phyloP scores from a whole-genome alignment of 192 early-diverging fungal genomes.

The Coemansia sp. region DNA sequence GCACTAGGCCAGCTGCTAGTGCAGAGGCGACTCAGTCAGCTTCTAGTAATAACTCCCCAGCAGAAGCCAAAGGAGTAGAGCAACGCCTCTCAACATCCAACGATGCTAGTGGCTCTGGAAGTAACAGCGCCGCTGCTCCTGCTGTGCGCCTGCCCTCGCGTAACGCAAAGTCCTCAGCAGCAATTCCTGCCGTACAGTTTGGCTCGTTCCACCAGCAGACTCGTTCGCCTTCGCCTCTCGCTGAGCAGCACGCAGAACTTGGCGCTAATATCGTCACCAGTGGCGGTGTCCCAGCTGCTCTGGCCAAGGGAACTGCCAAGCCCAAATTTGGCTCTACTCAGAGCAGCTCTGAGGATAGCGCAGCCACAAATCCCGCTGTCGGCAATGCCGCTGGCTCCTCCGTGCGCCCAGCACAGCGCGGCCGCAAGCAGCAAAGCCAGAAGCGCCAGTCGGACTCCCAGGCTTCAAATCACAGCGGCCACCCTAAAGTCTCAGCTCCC shows the following conservation, averaged over 20 bases:
- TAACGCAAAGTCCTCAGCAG: conserved; percentile 21
- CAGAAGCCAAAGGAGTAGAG: conserved; percentile 6
- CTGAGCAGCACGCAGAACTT: conserved; percentile 3
- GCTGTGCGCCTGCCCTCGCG: conserved; percentile 45
- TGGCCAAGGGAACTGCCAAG: conserved; percentile 32
- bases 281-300: conserved; percentile 37
- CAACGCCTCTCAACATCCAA: conserved; percentile 25
- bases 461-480: conserved; percentile 29
- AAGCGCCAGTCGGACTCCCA: conserved; percentile 36
- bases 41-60: background rate
- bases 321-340: conserved; percentile 54
- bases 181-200: conserved; percentile 49
- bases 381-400: conserved; percentile 1
- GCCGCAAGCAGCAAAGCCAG: conserved; percentile 25
- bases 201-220: conserved; percentile 50
- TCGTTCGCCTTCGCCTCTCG: conserved; percentile 31
- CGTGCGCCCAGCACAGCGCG: conserved; percentile 12
- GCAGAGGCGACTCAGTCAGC: background rate
- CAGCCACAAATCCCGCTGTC: background rate
- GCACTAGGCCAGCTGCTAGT: background rate
- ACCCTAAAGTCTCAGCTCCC: conserved; percentile 25
- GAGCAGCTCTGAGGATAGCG: conserved; percentile 7
- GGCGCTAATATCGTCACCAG: conserved; percentile 28
- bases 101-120: conserved; percentile 8
- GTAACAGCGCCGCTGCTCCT: background rate